Evolutionary conservation across 495 filamentous ascomycete species (phyloP).

Genomic region (Penicillium lividum): DNA sequence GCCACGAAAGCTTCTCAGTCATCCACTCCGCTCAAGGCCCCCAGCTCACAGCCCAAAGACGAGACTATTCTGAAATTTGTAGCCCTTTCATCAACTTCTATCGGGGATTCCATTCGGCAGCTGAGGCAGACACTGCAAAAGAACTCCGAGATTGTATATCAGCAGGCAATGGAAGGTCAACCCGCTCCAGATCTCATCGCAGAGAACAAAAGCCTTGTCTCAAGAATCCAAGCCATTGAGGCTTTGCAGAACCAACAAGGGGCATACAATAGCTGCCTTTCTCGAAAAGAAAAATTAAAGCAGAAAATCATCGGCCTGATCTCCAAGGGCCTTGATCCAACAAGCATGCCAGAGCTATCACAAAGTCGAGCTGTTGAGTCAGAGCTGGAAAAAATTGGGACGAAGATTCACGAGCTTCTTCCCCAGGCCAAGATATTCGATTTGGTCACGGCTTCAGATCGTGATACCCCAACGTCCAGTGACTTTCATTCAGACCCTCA

Average conservation of each 20-base stretch:
- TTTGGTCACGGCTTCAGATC: neutral
- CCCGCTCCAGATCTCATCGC: conserved; percentile 38
- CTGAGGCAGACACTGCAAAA: conserved; percentile 32
- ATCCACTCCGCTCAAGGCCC: conserved; percentile 19
- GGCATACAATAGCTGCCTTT: conserved; percentile 25
- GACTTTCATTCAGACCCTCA: neutral
- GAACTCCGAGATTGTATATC: conserved; percentile 42
- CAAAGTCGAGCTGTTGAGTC: conserved; percentile 36
- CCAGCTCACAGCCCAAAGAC: conserved; percentile 27
- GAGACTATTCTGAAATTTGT: conserved; percentile 35
- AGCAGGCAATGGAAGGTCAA: conserved; percentile 44
- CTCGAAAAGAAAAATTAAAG: conserved; percentile 36
- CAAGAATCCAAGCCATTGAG: conserved; percentile 39
- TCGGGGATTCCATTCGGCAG: conserved; percentile 25
- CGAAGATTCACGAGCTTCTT: conserved; percentile 35
- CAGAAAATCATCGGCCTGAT: conserved; percentile 35
- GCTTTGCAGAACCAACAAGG: conserved; percentile 30
- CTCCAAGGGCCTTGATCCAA: conserved; percentile 38
- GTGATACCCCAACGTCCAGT: neutral
- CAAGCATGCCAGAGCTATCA: conserved; percentile 35
- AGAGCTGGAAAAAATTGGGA: conserved; percentile 37
- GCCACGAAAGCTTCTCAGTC: conserved; percentile 5
- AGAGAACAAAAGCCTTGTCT: conserved; percentile 36
- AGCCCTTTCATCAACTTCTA: conserved; percentile 20
- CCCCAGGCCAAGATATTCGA: conserved; percentile 24